Base-by-base conservation (phyloP, 73 alveolate genomes). In the Tetrahymena borealis region DNA sequence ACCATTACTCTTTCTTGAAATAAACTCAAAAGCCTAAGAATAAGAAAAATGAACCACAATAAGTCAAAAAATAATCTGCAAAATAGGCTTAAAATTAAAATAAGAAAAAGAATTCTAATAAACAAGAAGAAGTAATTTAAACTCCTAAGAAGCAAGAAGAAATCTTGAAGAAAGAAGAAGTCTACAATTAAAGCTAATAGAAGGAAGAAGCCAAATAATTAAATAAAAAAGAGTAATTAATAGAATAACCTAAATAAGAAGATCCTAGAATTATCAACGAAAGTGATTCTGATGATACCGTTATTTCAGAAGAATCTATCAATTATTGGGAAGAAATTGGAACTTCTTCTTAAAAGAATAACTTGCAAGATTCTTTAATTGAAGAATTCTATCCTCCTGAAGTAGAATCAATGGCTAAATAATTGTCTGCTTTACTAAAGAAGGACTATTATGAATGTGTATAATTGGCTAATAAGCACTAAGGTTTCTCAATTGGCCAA, bases 291-390 rank as follows among this genome's bases (percentile, higher is more conserved):
- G 85, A 60, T 60, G 85, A 60, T 18, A 60, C 85, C 28, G 85
- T 60, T 60, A 60, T 60, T 60, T 60, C 85, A 60, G 85, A 60
- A 60, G 85, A 60, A 60, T 35, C 85, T n/a, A 32, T 60, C 10
- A 60, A 60, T n/a, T 60, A 60, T n/a, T 60, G 85, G 85, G 85
- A 60, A 60, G n/a, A 60, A 60, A 60, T 60, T n/a, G 85, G 85
- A 7, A 60, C 28, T 15, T 60, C 85, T 60, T 6, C 85, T 15
- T 60, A 60, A 60, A 60, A 60, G 35, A 60, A 60, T 60, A 60
- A 60, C 85, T 60, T 60, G 28, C n/a, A 13, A 3, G 85, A 60
- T 60, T 60, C 85, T n/a, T 28, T 60, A 4, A 60, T 60, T 60
- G 85, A 60, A 60, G 85, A 60, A 60, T 60, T 18, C 85, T 60